Evolutionary conservation across 441 rosid species (phyloP).

Genomic region (Gossypium davidsonii): DNA sequence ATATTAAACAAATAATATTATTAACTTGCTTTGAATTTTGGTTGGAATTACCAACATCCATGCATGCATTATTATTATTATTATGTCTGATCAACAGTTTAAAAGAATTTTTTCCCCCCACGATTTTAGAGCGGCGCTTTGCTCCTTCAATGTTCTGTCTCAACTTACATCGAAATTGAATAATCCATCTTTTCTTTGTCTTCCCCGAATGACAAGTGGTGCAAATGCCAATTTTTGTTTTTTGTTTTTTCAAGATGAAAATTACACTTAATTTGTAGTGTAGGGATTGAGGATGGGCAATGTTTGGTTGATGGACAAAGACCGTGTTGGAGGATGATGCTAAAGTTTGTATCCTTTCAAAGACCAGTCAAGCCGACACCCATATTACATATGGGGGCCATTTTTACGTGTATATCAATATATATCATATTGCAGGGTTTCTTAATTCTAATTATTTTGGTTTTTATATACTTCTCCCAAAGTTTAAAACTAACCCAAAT

Average conservation of each 20-base stretch:
- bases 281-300: constrained; percentile 5
- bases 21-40: neutral
- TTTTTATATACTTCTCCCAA: neutral
- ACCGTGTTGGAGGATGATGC: constrained; percentile 27
- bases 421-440: constrained; percentile 18
- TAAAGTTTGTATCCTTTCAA: constrained; percentile 4
- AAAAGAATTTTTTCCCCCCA: neutral
- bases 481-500: constrained; percentile 14
- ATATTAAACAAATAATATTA: neutral
- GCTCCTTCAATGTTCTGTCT: neutral
- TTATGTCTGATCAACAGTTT: neutral
- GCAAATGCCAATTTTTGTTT: neutral
- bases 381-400: constrained; percentile 48
- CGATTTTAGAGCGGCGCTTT: constrained; percentile 7
- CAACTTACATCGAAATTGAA: neutral
- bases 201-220: constrained; percentile 6
- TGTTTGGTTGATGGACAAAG: constrained; percentile 14
- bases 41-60: neutral
- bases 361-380: constrained; percentile 57
- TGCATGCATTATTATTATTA: constrained; percentile 1
- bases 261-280: neutral
- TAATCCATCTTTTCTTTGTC: constrained; percentile 3
- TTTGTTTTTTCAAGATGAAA: neutral
- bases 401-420: constrained; percentile 36
- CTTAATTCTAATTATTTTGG: neutral